A percentile compares a stretch with the other conserved stretches of the same genome.
phyloP scores from a whole-genome alignment of 2,329 filamentous ascomycete species.

The Colletotrichum liaoningense region DNA sequence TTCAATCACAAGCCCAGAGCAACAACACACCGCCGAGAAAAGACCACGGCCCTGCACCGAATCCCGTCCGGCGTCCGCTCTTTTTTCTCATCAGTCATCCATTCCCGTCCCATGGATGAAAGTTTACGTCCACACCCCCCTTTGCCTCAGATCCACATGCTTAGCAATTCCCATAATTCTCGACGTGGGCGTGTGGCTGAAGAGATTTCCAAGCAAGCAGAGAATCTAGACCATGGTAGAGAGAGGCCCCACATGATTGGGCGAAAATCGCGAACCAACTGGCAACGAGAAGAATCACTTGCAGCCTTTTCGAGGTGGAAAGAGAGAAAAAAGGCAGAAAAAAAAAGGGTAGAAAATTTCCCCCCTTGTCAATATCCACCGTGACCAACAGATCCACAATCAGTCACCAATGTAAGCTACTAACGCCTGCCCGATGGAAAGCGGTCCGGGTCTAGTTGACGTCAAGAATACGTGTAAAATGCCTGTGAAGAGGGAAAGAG shows the following conservation, averaged over 20 bases:
- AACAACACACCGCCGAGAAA: background rate
- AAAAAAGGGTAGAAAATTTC: constrained; percentile 8
- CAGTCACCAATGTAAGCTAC: background rate
- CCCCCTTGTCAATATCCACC: constrained; percentile 10
- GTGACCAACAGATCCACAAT: background rate
- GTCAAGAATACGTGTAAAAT: constrained; percentile 9
- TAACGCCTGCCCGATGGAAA: background rate
- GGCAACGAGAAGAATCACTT: constrained; percentile 1
- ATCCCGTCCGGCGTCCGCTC: background rate
- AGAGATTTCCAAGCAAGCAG: background rate
- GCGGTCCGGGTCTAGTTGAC: constrained; percentile 7
- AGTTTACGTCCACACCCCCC: background rate
- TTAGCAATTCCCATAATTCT: background rate
- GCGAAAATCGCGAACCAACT: constrained; percentile 1
- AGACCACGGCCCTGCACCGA: background rate
- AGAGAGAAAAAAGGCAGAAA: background rate
- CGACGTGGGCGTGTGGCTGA: constrained; percentile 11
- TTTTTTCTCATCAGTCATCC: background rate
- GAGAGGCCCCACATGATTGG: background rate
- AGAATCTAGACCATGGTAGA: background rate
- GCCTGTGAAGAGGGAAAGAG: background rate
- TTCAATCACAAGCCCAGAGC: too few species aligned
- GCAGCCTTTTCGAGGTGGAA: background rate
- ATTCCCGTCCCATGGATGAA: background rate
- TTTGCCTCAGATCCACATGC: background rate